phyloP scores from a whole-genome alignment of 371 early-diverging fungal species.

The Apophysomyces sp. region DNA sequence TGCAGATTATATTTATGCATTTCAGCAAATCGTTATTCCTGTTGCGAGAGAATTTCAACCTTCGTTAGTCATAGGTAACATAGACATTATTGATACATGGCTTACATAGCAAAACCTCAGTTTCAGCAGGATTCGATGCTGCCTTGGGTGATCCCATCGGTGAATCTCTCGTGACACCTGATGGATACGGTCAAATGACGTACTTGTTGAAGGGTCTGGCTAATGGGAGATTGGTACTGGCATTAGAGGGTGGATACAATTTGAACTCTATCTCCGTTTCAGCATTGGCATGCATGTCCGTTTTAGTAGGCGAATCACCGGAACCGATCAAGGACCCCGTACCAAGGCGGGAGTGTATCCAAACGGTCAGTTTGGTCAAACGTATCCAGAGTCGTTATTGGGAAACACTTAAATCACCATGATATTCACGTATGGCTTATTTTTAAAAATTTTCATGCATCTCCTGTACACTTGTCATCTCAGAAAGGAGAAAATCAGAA shows the following conservation, averaged over 20 bases:
- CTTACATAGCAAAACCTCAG: constrained; percentile 21
- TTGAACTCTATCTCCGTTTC: constrained; percentile 73
- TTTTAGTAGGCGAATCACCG: constrained; percentile 66
- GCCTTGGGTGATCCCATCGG: constrained; percentile 87
- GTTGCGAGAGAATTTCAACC: constrained; percentile 82
- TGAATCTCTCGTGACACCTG: constrained; percentile 79
- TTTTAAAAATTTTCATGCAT: background rate
- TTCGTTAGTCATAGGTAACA: constrained; percentile 74
- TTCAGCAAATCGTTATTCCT: constrained; percentile 78
- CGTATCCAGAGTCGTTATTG: constrained; percentile 53
- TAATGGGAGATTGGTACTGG: constrained; percentile 72
- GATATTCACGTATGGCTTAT: background rate
- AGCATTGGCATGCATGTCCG: constrained; percentile 73
- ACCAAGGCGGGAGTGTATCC: constrained; percentile 43
- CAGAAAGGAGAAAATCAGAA: too few species aligned
- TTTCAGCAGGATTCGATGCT: constrained; percentile 93
- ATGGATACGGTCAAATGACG: constrained; percentile 87
- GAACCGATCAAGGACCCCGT: constrained; percentile 29
- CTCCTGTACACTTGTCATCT: background rate
- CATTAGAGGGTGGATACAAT: constrained; percentile 87
- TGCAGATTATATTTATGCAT: constrained; percentile 85
- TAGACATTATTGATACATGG: background rate
- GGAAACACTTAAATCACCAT: constrained; percentile 17
- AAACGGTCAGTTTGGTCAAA: constrained; percentile 49
- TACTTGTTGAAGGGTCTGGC: constrained; percentile 71